Evolutionary conservation across 2,329 filamentous ascomycete genomes (phyloP).

Genomic region (Neofusicoccum umdonicola): DNA sequence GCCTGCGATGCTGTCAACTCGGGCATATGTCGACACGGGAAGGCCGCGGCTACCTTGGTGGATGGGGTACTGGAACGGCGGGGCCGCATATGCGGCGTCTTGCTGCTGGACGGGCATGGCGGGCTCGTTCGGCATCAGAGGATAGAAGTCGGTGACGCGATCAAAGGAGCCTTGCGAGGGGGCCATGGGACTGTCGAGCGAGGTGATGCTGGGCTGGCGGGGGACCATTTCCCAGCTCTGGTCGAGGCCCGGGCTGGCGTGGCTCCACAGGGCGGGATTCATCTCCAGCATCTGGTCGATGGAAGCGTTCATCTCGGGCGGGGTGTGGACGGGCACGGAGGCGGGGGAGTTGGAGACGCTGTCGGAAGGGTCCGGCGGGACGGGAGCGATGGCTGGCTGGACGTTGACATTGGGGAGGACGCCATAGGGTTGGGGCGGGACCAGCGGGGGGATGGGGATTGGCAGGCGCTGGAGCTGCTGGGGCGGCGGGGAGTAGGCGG

Average conservation of each 20-base stretch:
- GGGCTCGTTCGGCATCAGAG: background rate
- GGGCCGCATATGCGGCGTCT: background rate
- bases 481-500: constrained; percentile 12
- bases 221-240: constrained; percentile 18
- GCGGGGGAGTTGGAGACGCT: constrained; percentile 17
- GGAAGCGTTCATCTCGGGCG: constrained; percentile 17
- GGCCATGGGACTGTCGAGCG: constrained; percentile 11
- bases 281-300: constrained; percentile 15
- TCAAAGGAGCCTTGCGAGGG: constrained; percentile 10
- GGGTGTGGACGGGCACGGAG: constrained; percentile 14
- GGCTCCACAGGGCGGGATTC: constrained; percentile 11
- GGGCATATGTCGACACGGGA: background rate
- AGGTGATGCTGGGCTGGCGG: constrained; percentile 11
- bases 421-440: background rate
- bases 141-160: constrained; percentile 7
- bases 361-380: constrained; percentile 1
- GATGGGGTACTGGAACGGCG: background rate
- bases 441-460: constrained; percentile 9
- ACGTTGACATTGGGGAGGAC: background rate
- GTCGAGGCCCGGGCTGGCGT: constrained; percentile 12
- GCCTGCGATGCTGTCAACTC: background rate
- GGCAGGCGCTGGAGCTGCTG: constrained; percentile 8
- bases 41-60: background rate
- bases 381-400: background rate
- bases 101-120: constrained; percentile 1